A percentile compares a stretch with the other conserved stretches of the same genome.
Evolutionary conservation across 139 green algal genomes (phyloP).

Genomic region (Chlorella sp.): DNA sequence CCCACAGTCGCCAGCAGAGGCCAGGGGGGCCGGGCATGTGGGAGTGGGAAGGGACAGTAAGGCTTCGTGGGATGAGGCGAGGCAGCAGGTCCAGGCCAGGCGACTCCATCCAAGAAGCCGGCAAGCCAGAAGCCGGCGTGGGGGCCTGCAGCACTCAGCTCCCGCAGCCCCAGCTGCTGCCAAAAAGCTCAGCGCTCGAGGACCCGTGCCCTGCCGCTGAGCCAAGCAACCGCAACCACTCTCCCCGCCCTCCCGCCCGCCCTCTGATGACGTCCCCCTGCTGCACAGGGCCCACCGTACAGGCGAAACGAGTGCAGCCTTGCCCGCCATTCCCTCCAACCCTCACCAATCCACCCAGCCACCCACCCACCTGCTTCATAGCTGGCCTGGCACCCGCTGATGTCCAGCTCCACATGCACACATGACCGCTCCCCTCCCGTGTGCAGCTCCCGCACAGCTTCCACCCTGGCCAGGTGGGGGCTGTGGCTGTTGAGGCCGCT

Average conservation of each 20-base stretch:
- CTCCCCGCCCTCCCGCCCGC: neutral
- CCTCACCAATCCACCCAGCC: too few relatives aligned
- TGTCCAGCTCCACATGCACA: slow-evolving; percentile 95
- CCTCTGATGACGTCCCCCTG: too few relatives aligned
- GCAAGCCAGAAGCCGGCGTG: neutral
- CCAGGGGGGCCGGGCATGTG: neutral
- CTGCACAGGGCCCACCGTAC: too few relatives aligned
- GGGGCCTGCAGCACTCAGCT: neutral
- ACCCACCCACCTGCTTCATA: slow-evolving; percentile 30
- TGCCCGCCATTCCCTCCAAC: too few relatives aligned
- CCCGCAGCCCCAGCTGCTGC: too few relatives aligned
- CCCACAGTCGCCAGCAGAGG: too few relatives aligned
- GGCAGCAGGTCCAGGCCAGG: neutral
- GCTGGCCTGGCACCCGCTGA: slow-evolving; percentile 41
- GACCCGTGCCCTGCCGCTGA: slow-evolving; percentile 47
- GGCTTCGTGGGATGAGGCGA: neutral
- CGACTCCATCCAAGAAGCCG: neutral
- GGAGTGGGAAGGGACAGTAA: neutral
- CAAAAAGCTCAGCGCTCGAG: too few relatives aligned
- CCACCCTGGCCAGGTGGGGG: slow-evolving; percentile 68
- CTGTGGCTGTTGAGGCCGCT: slow-evolving; percentile 23
- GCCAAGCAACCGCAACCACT: neutral
- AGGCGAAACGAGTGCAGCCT: too few relatives aligned
- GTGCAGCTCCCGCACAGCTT: slow-evolving; percentile 85
- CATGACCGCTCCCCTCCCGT: slow-evolving; percentile 82